Evolutionary conservation across 768 basidiomycete species (phyloP).

Genomic region (Boletellus ananas): DNA sequence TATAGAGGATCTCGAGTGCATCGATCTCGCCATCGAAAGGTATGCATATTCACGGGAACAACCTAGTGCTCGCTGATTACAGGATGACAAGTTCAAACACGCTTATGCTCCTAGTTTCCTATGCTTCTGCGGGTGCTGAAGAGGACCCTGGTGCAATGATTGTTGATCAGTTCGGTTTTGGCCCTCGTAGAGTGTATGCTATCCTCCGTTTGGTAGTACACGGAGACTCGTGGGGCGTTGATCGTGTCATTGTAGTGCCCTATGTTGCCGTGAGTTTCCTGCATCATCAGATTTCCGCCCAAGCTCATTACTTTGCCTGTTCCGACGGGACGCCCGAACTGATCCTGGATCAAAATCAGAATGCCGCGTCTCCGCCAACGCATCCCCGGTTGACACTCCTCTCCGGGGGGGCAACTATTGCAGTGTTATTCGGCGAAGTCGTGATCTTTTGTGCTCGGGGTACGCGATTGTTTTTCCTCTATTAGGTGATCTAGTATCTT

Average conservation of each 20-base stretch:
- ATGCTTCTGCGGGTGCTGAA: conserved; percentile 48
- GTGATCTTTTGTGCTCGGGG: conserved; percentile 69
- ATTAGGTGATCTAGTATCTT: not conserved
- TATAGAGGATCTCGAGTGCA: conserved; percentile 65
- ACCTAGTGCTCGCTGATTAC: conserved; percentile 1
- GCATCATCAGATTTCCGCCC: not conserved
- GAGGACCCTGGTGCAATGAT: conserved; percentile 35
- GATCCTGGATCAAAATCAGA: conserved; percentile 36
- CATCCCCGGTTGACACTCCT: conserved; percentile 67
- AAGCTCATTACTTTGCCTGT: not conserved
- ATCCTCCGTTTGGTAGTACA: conserved; percentile 44
- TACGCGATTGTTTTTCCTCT: conserved; percentile 21
- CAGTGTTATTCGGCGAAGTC: conserved; percentile 73
- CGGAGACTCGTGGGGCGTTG: conserved; percentile 24
- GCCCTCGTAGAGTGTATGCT: conserved; percentile 62
- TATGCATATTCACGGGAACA: conserved; percentile 26
- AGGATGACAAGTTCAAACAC: conserved; percentile 41
- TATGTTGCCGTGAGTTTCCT: conserved; percentile 64
- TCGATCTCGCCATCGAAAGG: conserved; percentile 65
- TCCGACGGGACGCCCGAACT: not conserved
- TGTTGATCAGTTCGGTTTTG: conserved; percentile 37
- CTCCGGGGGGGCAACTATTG: conserved; percentile 53
- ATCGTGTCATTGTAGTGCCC: conserved; percentile 55
- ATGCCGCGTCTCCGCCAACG: conserved; percentile 62
- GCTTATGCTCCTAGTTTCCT: conserved; percentile 63